Evolutionary conservation across 805 yeast species (phyloP), one percentile per base, ranked within the genome.

Genomic region (Aciculoconidium aculeatum): DNA sequence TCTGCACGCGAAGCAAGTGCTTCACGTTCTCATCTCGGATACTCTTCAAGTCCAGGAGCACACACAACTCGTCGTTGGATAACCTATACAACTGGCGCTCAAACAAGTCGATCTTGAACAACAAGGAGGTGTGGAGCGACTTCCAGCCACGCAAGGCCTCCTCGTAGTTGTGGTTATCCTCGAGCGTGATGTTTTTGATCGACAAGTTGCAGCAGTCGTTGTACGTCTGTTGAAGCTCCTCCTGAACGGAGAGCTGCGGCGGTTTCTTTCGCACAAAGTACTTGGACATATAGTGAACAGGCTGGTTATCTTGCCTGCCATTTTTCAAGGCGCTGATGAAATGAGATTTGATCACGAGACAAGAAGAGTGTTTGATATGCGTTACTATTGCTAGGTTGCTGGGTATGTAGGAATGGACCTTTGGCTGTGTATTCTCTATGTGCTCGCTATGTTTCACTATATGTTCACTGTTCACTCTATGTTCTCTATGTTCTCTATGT

Each of bases 131-230:
- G 38, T 77, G 84, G n/a, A 82, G 53, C 2, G 76, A 61, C 40
- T 76, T 80, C 88, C 90, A 80, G 3, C 88, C 88, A 35, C 70
- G 72, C 12, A 79, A 53, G 2, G 87, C 81, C 11, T 69, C 73
- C 28, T 64, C 70, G 25, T 65, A 51, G 12, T 69, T 64, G 18
- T 66, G 61, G 11, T 61, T 58, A 35, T 80, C 80, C 43, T 81
- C 87, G 11, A 75, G 47, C 3, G 74, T 63, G 28, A 77, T 46
- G 50, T 77, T 74, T 36, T 66, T 61, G 29, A 80, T 62, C 4
- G 84, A 68, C 35, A 61, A 64, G 42, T 72, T 72, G 28, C 84
- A 80, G 28, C 74, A 64, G 35, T 75, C 80, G 39, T 73, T 69
- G 51, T 80, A 80, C 1, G 79, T 51, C 28, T 70, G 76, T 26